These are phyloP conservation scores for Trametes elegans DNA, from an alignment of 768 basidiomycete genomes.

Conservation along the genomic window DNA sequence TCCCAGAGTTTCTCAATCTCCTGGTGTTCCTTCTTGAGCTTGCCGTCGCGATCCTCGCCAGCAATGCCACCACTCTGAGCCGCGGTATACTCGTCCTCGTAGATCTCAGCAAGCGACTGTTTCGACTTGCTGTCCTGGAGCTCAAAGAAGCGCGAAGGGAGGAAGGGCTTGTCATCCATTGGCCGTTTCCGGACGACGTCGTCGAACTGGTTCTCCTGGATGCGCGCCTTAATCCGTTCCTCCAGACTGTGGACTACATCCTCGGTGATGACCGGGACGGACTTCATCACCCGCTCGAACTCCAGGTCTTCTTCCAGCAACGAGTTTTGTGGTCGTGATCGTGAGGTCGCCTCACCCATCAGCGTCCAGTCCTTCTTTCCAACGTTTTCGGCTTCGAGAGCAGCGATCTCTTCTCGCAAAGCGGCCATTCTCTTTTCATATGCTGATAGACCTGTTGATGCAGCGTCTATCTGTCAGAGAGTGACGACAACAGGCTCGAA, in stretches of 20 bases:
- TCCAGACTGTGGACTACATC: constrained; percentile 79
- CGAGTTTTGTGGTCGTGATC: constrained; percentile 84
- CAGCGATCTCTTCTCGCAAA: constrained; percentile 73
- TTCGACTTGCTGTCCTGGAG: constrained; percentile 85
- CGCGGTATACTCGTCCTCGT: constrained; percentile 87
- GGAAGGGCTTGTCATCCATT: constrained; percentile 81
- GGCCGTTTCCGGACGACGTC: constrained; percentile 86
- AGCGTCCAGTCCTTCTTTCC: constrained; percentile 90
- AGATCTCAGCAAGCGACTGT: constrained; percentile 92
- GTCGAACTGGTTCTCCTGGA: constrained; percentile 83
- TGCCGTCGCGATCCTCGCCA: constrained; percentile 82
- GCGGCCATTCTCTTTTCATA: constrained; percentile 78
- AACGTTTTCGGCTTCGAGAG: constrained; percentile 85
- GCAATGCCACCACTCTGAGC: constrained; percentile 53
- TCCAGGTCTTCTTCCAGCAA: constrained; percentile 93
- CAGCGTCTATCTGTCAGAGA: not conserved
- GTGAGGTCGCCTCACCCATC: constrained; percentile 84
- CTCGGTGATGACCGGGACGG: constrained; percentile 87
- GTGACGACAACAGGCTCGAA: not conserved
- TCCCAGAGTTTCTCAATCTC: constrained; percentile 86
- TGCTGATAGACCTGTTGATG: constrained; percentile 57
- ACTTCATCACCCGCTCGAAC: constrained; percentile 87
- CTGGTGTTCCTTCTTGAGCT: constrained; percentile 83
- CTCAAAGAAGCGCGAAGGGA: constrained; percentile 88
- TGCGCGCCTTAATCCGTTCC: constrained; percentile 86